A percentile compares a stretch with the other conserved stretches of the same genome.
phyloP scores from a whole-genome alignment of 257 asterid species.

The Nyctanthes arbortristis region DNA sequence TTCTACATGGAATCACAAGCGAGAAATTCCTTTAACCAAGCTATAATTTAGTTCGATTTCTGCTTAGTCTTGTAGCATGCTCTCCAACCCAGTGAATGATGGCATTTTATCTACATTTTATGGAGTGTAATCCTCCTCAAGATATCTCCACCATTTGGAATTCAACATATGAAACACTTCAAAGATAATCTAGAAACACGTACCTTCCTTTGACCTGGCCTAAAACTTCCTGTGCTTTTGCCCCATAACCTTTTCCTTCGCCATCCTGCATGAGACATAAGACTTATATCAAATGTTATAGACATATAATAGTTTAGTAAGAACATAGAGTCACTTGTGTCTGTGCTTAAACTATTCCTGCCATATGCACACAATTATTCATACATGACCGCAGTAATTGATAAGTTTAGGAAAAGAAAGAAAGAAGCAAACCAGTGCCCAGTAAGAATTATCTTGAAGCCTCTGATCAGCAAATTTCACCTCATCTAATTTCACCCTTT shows the following conservation, averaged over 20 bases:
- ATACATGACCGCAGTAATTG: not conserved
- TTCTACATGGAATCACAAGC: not conserved
- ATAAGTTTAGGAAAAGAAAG: too few species aligned
- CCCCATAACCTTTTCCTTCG: constrained; percentile 93
- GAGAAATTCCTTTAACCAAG: too few species aligned
- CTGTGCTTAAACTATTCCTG: not conserved
- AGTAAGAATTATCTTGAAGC: constrained; percentile 87
- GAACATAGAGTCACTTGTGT: not conserved
- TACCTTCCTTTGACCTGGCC: constrained; percentile 99
- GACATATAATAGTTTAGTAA: not conserved
- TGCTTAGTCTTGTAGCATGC: too few species aligned
- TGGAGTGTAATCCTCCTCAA: too few species aligned
- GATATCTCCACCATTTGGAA: not conserved
- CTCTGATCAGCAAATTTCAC: constrained; percentile 68
- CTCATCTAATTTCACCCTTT: constrained; percentile 65
- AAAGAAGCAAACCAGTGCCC: constrained; percentile 40
- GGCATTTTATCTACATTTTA: too few species aligned
- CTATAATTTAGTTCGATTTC: too few species aligned
- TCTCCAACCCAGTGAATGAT: too few species aligned
- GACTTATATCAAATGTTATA: not conserved
- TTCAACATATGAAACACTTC: constrained; percentile 1
- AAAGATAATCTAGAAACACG: too few species aligned
- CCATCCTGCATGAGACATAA: constrained; percentile 59
- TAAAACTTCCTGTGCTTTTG: constrained; percentile 92
- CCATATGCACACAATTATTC: not conserved